phyloP scores from a whole-genome alignment of 202 grass and related monocot species.

The Panicum hallii region DNA sequence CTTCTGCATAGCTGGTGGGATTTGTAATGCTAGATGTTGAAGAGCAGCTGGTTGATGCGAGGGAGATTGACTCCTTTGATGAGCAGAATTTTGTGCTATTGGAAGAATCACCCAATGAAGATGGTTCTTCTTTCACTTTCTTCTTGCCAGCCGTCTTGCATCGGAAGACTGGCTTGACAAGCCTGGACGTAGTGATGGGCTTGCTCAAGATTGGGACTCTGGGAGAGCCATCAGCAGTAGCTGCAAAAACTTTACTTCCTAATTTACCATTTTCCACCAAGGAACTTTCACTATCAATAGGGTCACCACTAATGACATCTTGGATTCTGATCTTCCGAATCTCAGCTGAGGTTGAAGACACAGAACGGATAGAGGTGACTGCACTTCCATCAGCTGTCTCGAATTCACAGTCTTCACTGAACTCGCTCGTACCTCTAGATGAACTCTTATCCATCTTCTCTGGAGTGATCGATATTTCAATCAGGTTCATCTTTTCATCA shows the following conservation, averaged over 20 bases:
- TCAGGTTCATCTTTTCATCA: conserved; percentile 68
- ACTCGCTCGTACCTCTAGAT: conserved; percentile 55
- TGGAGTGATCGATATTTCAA: conserved; percentile 68
- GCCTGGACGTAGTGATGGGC: conserved; percentile 52
- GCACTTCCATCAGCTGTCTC: conserved; percentile 57
- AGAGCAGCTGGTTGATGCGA: conserved; percentile 60
- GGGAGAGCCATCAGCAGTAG: conserved; percentile 50
- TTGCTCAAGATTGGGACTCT: conserved; percentile 51
- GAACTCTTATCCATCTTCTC: conserved; percentile 51
- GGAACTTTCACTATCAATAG: conserved; percentile 40
- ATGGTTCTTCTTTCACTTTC: conserved; percentile 63
- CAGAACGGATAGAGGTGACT: conserved; percentile 53
- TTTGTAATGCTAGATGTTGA: conserved; percentile 57
- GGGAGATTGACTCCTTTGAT: conserved; percentile 58
- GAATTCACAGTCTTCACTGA: conserved; percentile 54
- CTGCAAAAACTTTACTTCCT: conserved; percentile 41
- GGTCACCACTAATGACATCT: conserved; percentile 68
- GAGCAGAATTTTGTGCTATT: conserved; percentile 63
- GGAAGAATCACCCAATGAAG: conserved; percentile 55
- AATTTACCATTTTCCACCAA: conserved; percentile 38
- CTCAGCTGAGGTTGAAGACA: conserved; percentile 40
- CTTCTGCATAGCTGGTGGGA: conserved; percentile 41
- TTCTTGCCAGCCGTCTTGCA: conserved; percentile 56
- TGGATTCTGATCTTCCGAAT: conserved; percentile 71
- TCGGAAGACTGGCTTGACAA: conserved; percentile 61